Percentiles rank a stretch among this genome's conserved stretches.
Conservation (phyloP, 2,329 filamentous ascomycete species). For the Venturia aucupariae region DNA sequence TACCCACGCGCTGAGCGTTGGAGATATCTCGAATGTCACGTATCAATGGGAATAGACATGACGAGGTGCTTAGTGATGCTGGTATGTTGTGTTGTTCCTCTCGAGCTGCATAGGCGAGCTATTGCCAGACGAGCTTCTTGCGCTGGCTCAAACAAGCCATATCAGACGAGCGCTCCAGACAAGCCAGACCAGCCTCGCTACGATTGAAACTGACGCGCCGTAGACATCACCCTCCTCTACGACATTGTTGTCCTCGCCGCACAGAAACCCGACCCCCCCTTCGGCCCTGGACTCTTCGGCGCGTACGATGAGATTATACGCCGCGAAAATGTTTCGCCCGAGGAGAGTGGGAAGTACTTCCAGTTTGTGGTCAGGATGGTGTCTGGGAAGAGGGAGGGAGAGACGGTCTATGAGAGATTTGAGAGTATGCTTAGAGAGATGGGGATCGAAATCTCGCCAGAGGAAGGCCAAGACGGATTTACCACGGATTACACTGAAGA, state of each 20-base stretch:
- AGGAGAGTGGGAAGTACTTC: slow-evolving; percentile 66
- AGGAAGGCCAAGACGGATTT: slow-evolving; percentile 32
- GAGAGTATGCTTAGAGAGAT: slow-evolving; percentile 56
- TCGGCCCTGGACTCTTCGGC: slow-evolving; percentile 62
- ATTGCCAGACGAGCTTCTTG: no score
- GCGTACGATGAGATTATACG: slow-evolving; percentile 73
- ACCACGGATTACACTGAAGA: slow-evolving; percentile 1
- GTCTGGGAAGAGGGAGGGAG: slow-evolving; percentile 42
- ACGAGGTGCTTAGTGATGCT: slow-evolving; percentile 5
- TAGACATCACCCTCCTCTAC: slow-evolving; percentile 72
- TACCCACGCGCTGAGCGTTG: slow-evolving; percentile 14
- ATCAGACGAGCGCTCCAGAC: neutral
- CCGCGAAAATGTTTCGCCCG: slow-evolving; percentile 58
- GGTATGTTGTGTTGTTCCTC: slow-evolving; percentile 3
- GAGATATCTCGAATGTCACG: slow-evolving; percentile 10
- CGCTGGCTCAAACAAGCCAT: slow-evolving; percentile 17
- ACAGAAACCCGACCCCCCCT: slow-evolving; percentile 56
- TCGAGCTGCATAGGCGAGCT: no score
- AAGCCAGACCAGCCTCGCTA: no score
- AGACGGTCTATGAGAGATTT: slow-evolving; percentile 59
- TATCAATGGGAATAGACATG: neutral
- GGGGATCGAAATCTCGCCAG: slow-evolving; percentile 62
- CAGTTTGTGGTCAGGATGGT: slow-evolving; percentile 73
- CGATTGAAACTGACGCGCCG: neutral
- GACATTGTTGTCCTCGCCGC: slow-evolving; percentile 67